Conservation (phyloP, 2,329 filamentous ascomycete species). For the Xylaria sp. region DNA sequence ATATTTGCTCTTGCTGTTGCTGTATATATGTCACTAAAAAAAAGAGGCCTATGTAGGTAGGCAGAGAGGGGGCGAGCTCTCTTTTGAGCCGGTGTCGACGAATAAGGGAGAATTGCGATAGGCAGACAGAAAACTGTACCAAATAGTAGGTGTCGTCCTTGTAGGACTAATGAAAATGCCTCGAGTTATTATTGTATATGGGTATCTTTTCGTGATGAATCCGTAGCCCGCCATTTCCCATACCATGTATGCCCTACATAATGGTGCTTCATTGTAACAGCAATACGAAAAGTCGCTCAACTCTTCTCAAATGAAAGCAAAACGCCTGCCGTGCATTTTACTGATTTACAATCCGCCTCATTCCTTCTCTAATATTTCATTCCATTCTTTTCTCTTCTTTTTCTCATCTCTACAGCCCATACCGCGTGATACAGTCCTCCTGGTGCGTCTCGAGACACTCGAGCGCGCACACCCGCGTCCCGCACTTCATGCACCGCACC, state of each 20-base stretch:
- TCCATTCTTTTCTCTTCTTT: background rate
- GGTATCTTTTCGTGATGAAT: conserved; percentile 29
- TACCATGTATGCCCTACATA: conserved; percentile 9
- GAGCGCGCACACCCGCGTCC: conserved; percentile 79
- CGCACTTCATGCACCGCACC: conserved; percentile 81
- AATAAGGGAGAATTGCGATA: conserved; percentile 4
- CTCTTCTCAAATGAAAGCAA: conserved; percentile 1
- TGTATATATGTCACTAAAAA: conserved; percentile 32
- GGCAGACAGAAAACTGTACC: conserved; percentile 9
- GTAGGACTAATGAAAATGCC: conserved; percentile 13
- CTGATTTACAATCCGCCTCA: background rate
- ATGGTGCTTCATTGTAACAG: background rate
- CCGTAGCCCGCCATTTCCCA: conserved; percentile 20
- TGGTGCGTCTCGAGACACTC: conserved; percentile 79
- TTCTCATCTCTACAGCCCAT: conserved; percentile 57
- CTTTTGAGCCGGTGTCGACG: conserved; percentile 7
- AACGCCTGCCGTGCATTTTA: background rate
- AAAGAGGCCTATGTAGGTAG: background rate
- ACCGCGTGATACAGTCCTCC: conserved; percentile 76
- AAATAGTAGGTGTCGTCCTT: background rate
- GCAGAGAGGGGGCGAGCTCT: conserved; percentile 12
- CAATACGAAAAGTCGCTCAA: conserved; percentile 2
- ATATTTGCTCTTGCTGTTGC: conserved; percentile 31
- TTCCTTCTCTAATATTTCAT: background rate
- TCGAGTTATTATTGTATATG: conserved; percentile 16